Evolutionary conservation across 2,329 filamentous ascomycete genomes (phyloP).

Genomic region (Ilyonectria sp.): DNA sequence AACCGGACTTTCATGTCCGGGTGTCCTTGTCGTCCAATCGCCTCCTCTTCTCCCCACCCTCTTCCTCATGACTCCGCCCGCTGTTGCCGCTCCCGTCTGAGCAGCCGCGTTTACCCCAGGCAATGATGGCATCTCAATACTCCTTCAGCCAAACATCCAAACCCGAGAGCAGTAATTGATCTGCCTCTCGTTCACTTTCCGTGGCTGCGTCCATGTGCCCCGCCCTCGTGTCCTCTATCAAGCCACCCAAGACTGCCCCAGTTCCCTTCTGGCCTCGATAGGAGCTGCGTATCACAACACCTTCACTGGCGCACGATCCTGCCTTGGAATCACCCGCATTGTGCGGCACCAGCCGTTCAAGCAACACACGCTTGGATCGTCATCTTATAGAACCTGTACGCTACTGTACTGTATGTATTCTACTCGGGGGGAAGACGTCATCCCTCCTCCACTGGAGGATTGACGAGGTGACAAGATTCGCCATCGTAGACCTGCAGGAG

Average conservation of each 20-base stretch:
- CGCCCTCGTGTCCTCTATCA: slow-evolving; percentile 18
- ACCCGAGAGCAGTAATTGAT: slow-evolving; percentile 39
- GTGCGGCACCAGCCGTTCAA: slow-evolving; percentile 20
- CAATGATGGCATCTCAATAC: slow-evolving; percentile 34
- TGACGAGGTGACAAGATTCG: slow-evolving; percentile 44
- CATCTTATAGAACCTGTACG: slow-evolving; percentile 36
- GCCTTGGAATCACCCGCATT: slow-evolving; percentile 26
- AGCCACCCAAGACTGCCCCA: slow-evolving; percentile 22
- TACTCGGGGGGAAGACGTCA: slow-evolving; percentile 47
- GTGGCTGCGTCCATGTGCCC: slow-evolving; percentile 32
- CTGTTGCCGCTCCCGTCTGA: slow-evolving; percentile 24
- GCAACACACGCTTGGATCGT: slow-evolving; percentile 27
- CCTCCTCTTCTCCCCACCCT: slow-evolving; percentile 37
- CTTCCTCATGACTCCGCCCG: slow-evolving; percentile 30
- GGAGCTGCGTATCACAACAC: slow-evolving; percentile 28
- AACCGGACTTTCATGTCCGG: slow-evolving; percentile 47
- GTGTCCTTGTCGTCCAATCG: slow-evolving; percentile 38
- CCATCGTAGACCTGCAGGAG: slow-evolving; percentile 48
- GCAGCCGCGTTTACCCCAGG: slow-evolving; percentile 38
- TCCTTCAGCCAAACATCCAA: slow-evolving; percentile 23
- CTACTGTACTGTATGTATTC: slow-evolving; percentile 47
- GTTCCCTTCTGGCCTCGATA: slow-evolving; percentile 24
- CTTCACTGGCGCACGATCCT: slow-evolving; percentile 27
- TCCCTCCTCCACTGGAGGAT: slow-evolving; percentile 44
- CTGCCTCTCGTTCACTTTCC: slow-evolving; percentile 33